Evolutionary conservation across 2,329 filamentous ascomycete genomes (phyloP).

Genomic region (Tolypocladium nubicola): DNA sequence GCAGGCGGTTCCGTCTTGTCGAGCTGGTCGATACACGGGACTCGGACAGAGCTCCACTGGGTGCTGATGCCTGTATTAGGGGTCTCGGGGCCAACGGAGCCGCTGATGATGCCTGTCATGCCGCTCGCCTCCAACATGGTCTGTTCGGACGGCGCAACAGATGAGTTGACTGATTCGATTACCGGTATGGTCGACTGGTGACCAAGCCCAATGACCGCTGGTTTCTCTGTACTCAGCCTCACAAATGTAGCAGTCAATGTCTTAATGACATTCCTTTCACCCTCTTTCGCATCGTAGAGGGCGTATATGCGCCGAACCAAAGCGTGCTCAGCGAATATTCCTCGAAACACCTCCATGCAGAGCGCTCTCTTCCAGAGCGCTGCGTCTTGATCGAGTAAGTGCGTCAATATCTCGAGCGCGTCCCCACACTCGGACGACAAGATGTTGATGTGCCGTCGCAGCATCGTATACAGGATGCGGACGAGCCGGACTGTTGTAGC

Average conservation of each 20-base stretch:
- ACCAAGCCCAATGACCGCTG: conserved; percentile 75
- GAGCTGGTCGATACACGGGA: conserved; percentile 84
- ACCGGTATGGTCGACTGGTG: conserved; percentile 78
- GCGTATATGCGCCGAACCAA: conserved; percentile 72
- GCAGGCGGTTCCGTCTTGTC: conserved; percentile 80
- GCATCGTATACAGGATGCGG: conserved; percentile 70
- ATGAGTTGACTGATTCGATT: conserved; percentile 40
- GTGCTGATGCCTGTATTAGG: conserved; percentile 70
- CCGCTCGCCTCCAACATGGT: conserved; percentile 84
- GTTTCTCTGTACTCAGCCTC: conserved; percentile 85
- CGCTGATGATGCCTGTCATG: conserved; percentile 76
- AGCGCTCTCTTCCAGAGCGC: conserved; percentile 77
- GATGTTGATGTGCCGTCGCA: conserved; percentile 67
- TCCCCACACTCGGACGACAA: conserved; percentile 74
- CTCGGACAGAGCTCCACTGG: conserved; percentile 81
- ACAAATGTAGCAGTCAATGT: conserved; percentile 82
- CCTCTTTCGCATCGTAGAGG: conserved; percentile 64
- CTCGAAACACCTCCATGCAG: conserved; percentile 84
- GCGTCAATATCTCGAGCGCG: conserved; percentile 69
- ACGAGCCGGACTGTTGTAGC: conserved; percentile 72
- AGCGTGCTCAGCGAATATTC: conserved; percentile 71
- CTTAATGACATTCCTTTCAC: conserved; percentile 65
- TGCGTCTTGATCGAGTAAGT: conserved; percentile 79
- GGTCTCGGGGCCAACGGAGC: conserved; percentile 55
- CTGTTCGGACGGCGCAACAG: conserved; percentile 59